These are phyloP conservation scores for Graphiopsis chlorocephala DNA, from an alignment of 2,329 filamentous ascomycete species.

Conservation along the genomic window DNA sequence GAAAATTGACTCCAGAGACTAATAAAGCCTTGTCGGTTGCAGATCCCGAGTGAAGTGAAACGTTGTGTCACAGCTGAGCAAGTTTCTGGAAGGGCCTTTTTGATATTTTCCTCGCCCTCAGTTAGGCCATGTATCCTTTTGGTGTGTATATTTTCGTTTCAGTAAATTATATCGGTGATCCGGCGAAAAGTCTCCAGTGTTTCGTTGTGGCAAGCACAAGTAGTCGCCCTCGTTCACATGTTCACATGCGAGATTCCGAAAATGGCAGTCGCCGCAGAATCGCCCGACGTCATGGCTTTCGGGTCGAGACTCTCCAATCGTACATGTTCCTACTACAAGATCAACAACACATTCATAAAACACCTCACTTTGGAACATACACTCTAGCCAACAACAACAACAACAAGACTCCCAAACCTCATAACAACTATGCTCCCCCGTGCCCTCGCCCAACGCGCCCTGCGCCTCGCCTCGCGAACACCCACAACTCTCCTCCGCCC, in stretches of 20 bases:
- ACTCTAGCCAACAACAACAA: background rate
- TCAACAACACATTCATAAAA: background rate
- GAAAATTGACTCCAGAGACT: background rate
- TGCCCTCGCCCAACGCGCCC: constrained; percentile 20
- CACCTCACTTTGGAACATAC: background rate
- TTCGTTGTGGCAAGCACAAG: background rate
- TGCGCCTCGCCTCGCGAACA: constrained; percentile 19
- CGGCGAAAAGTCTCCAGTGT: background rate
- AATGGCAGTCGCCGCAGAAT: background rate
- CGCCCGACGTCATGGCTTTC: constrained; percentile 3
- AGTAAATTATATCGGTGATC: background rate
- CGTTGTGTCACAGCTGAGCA: background rate
- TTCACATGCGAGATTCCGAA: background rate
- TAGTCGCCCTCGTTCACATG: background rate
- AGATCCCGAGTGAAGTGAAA: background rate
- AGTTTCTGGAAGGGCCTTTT: background rate
- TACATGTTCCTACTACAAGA: background rate
- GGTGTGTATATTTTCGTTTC: background rate
- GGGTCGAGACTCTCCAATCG: background rate
- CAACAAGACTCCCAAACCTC: background rate
- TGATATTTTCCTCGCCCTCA: background rate
- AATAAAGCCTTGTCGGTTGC: background rate
- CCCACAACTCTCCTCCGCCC: constrained; percentile 20
- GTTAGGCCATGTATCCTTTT: background rate
- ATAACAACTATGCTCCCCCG: constrained; percentile 23